These are phyloP conservation scores for Cystofilobasidium macerans DNA, from an alignment of 768 basidiomycete species.

Conservation along the genomic window DNA sequence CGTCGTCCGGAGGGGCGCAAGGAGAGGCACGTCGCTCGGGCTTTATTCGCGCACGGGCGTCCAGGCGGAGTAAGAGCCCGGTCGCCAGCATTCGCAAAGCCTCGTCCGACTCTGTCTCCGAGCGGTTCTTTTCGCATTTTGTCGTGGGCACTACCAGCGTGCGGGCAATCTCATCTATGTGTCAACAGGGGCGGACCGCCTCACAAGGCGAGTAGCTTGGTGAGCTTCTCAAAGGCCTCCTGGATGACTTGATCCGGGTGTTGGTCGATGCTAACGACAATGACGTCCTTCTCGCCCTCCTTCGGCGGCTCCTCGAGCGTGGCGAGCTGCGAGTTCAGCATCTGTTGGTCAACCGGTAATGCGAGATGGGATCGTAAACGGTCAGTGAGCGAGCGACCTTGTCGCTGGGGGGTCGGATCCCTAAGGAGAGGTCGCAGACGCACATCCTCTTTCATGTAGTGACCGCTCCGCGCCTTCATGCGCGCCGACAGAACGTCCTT, in stretches of 20 bases:
- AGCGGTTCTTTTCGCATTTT: no score
- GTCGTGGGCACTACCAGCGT: no score
- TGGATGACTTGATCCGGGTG: slow-evolving; percentile 11
- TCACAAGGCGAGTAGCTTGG: background rate
- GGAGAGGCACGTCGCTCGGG: no score
- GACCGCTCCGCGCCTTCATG: slow-evolving; percentile 11
- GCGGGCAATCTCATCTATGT: no score
- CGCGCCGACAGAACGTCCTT: slow-evolving; percentile 7
- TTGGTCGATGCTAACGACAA: slow-evolving; percentile 16
- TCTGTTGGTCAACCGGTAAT: no score
- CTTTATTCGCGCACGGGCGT: no score
- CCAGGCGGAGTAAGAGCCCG: no score
- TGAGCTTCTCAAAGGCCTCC: slow-evolving; percentile 2
- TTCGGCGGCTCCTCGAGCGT: slow-evolving; percentile 20
- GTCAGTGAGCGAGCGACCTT: background rate
- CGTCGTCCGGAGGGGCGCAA: no score
- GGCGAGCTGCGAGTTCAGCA: slow-evolving; percentile 23
- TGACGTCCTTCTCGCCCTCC: slow-evolving; percentile 16
- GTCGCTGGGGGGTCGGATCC: no score
- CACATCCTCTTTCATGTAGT: slow-evolving; percentile 13
- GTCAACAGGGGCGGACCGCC: no score
- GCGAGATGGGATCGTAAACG: background rate
- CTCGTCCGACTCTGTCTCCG: no score
- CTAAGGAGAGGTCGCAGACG: background rate
- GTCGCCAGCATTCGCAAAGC: no score